Evolutionary conservation across 2,329 filamentous ascomycete species (phyloP).

Genomic region (Calonectria ilicicola): DNA sequence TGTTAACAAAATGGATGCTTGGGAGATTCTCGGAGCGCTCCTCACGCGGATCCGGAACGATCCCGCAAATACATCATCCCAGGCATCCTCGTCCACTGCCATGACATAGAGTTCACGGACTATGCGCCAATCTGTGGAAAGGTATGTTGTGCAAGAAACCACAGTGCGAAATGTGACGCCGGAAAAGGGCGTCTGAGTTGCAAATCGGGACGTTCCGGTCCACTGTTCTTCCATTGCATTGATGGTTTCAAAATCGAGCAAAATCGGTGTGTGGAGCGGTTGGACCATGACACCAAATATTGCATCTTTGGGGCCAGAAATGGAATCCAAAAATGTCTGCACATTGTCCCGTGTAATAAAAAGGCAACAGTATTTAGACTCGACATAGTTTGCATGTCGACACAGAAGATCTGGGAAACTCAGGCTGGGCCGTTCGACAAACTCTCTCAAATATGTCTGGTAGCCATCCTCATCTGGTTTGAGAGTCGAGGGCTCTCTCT

Average conservation of each 20-base stretch:
- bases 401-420: neutral
- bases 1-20: neutral
- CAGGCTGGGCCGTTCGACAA: neutral
- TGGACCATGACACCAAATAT: neutral
- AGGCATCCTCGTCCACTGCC: neutral
- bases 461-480: neutral
- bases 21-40: neutral
- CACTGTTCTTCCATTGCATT: neutral
- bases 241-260: slow-evolving; percentile 4
- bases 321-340: neutral
- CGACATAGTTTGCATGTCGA: neutral
- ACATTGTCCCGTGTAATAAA: slow-evolving; percentile 1
- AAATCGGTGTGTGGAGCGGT: neutral
- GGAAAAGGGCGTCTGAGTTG: neutral
- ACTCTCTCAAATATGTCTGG: neutral
- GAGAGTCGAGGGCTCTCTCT: neutral
- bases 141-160: neutral
- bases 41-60: neutral
- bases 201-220: neutral
- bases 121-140: neutral
- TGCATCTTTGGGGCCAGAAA: neutral
- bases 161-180: neutral
- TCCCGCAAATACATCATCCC: neutral
- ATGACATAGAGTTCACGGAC: neutral
- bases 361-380: neutral